phyloP scores from a whole-genome alignment of 163 green algal species.

The Chloroidium sp. region DNA sequence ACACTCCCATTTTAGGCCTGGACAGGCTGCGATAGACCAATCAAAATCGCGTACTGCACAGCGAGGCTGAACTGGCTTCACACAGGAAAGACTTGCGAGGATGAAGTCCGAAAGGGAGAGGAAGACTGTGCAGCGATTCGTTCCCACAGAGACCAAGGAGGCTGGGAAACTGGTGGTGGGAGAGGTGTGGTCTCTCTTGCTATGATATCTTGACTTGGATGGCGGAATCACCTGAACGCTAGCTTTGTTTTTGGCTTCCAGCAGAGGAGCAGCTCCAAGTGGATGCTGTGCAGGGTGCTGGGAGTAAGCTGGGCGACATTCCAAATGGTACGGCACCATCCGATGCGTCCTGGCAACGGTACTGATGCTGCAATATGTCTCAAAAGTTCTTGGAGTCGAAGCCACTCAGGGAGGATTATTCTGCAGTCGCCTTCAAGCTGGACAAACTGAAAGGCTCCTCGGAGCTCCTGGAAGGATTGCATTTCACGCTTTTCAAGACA shows the following conservation, averaged over 20 bases:
- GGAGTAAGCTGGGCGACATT: constrained; percentile 35
- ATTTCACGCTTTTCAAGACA: constrained; percentile 28
- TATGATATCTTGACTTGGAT: neutral
- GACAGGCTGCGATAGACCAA: no score
- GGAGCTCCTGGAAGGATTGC: constrained; percentile 35
- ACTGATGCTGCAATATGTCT: neutral
- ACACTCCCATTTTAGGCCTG: no score
- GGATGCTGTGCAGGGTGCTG: constrained; percentile 19
- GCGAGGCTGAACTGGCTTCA: no score
- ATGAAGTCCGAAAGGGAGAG: no score
- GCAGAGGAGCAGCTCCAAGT: no score
- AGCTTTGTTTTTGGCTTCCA: no score
- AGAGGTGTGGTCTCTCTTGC: constrained; percentile 1
- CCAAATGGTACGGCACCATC: constrained; percentile 24
- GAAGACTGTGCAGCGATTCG: neutral
- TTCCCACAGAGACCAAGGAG: neutral
- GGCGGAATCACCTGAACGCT: no score
- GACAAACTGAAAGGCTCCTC: constrained; percentile 24
- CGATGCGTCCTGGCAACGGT: no score
- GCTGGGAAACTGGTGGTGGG: constrained; percentile 8
- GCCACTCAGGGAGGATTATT: no score
- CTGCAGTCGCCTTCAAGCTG: constrained; percentile 31
- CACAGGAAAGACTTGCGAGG: no score
- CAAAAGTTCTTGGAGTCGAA: neutral
- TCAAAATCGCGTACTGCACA: no score